Conservation (phyloP, 495 filamentous ascomycete species). For the Penicillium psychrofluorescens region DNA sequence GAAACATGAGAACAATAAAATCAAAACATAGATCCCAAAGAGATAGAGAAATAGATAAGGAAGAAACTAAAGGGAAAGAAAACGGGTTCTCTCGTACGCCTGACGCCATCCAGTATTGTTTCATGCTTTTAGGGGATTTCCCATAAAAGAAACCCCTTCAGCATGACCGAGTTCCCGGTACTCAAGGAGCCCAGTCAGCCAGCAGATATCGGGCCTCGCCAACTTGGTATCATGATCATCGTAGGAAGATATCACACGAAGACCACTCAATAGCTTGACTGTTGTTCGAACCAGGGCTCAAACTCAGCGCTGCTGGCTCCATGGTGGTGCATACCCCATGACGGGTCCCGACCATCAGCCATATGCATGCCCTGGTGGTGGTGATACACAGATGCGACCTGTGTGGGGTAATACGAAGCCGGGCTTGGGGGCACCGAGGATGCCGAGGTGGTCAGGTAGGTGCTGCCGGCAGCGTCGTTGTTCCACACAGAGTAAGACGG, state of each 20-base stretch:
- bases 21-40: neutral
- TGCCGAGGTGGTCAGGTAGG: slow-evolving; percentile 1
- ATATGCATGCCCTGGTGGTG: slow-evolving; percentile 4
- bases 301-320: slow-evolving; percentile 3
- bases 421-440: slow-evolving; percentile 3
- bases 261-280: neutral
- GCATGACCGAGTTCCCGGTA: slow-evolving; percentile 2
- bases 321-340: slow-evolving; percentile 3
- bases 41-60: neutral
- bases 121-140: neutral
- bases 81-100: neutral
- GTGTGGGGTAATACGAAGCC: neutral
- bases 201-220: slow-evolving; percentile 5
- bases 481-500: slow-evolving; percentile 5
- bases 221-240: neutral
- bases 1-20: neutral
- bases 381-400: neutral
- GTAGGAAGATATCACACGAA: neutral
- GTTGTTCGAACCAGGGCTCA: slow-evolving; percentile 4
- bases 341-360: slow-evolving; percentile 1
- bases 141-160: slow-evolving; percentile 8
- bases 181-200: slow-evolving; percentile 1
- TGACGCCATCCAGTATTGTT: no score
- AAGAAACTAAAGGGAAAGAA: neutral
- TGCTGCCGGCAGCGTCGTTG: neutral